Evolutionary conservation across 208 protist genomes (phyloP), one percentile per base, ranked within the genome.

Genomic region (Crithidia thermophila): DNA sequence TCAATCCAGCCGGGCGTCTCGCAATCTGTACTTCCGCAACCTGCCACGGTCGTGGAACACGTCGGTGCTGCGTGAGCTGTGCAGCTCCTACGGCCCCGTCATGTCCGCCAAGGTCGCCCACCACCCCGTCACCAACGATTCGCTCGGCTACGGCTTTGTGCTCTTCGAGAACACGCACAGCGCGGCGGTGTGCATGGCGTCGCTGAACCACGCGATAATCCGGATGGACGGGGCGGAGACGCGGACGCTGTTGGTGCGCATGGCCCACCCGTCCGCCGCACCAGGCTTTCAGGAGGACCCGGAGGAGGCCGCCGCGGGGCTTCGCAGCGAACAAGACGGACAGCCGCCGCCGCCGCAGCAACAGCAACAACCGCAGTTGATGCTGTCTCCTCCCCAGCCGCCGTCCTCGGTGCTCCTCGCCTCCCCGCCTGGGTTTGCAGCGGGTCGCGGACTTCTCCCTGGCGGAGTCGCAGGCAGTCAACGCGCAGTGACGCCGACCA

Each of bases 21-120:
- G 67, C 28, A 91, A 91, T 30, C 45, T 91, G 46, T 91, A 91
- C 62, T 39, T 88, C 37, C 83, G 75, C 53, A 84, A 88, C 50
- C 39, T 91, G 8, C 85, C 85, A 0, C 42, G 31, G n/a, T 78
- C 81, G 21, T 91, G 82, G 82, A 91, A 91, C 66, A 88, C 85
- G 9, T 68, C 76, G 11, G 79, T 82, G 62, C 72, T 91, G 50
- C 70, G 75, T 0, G 77, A 85, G 57, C 66, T 91, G 31, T 91
- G 81, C 63, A 36, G 63, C 27, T 36, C 55, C 10, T 91, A 77
- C 51, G 85, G 85, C 49, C 45, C 52, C 28, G 85, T 91, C 23
- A 30, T 82, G 40, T 83, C 76, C 14, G 85, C 85, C 1, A 91
- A 85, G 47, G 82, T 91, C 8, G 76, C 77, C 2, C 82, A 87